Evolutionary conservation across 2,329 filamentous ascomycete species (phyloP), one percentile per base, ranked within the genome.

Genomic region (Berkeleyomyces rouxiae): DNA sequence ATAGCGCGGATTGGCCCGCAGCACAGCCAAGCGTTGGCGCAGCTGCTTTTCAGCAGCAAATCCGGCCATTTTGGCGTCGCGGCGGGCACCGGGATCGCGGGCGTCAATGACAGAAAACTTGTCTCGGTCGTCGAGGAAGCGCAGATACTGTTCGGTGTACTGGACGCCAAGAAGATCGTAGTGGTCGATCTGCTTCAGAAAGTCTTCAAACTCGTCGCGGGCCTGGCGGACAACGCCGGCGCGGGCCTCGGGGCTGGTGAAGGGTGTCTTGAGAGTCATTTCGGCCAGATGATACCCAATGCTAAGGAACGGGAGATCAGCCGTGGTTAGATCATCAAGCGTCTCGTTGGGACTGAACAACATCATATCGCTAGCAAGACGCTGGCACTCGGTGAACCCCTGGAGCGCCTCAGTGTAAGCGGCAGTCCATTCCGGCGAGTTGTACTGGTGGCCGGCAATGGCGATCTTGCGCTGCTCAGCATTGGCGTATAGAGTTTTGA

Each of bases 291-390:
- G 82, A 72, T 85, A 90, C 72, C 87, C 80, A 66, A 91, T 81
- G 31, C 90, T 80, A 65, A 99, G 80, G 72, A 92, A 95, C 74
- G 90, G 89, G 40, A 99, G 75, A 69, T 95, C 86, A n/a, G 81
- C 79, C 1, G 92, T 95, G 11, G 88, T 78, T 40, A 96, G 76
- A 74, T 99, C 93, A 66, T 99, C 93, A 46, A 92, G 74, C 0
- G 82, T 81, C 73, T 99, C 93, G 73, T 99, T 99, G 43, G 84
- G 79, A 68, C 90, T 96, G 79, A 97, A 97, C 61, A 99, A 78
- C 0, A 88, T 86, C 36, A 93, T 78, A 65, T 83, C 79, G 67
- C 82, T 78, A 66, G 88, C 82, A 63, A 88, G 81, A 64, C 82
- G 77, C 64, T 86, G 78, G 72, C 88, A 91, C 71, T 87, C 78